Conservation (phyloP, 306 rosid species). For the Malus asiatica region DNA sequence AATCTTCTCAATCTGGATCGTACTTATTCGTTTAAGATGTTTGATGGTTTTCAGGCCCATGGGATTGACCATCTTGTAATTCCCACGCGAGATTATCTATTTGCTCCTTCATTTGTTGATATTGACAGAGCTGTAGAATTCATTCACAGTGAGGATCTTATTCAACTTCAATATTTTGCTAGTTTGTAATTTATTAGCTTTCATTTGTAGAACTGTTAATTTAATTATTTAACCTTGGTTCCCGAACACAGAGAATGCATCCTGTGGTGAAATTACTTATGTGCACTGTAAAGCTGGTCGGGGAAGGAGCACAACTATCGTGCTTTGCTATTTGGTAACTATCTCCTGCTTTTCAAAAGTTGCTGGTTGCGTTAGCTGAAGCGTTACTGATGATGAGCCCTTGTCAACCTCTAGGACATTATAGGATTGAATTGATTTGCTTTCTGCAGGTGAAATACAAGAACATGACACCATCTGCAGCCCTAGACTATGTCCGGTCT, state of each 20-base stretch:
- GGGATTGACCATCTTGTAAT: conserved; percentile 89
- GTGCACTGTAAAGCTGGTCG: conserved; percentile 99
- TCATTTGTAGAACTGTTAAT: neutral
- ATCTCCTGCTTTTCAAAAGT: neutral
- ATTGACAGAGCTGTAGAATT: conserved; percentile 85
- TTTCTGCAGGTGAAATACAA: conserved; percentile 67
- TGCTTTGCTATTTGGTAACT: conserved; percentile 92
- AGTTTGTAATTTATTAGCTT: neutral
- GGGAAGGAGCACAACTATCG: conserved; percentile 94
- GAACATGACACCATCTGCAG: conserved; percentile 77
- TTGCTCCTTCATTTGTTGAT: conserved; percentile 83
- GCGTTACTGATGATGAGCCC: neutral
- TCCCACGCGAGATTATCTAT: conserved; percentile 94
- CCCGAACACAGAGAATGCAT: conserved; percentile 45
- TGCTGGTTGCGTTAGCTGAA: neutral
- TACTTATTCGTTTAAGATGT: conserved; percentile 17
- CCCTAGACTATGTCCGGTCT: conserved; percentile 80
- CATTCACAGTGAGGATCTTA: conserved; percentile 58
- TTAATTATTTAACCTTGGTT: neutral
- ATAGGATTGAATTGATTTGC: conserved; percentile 10
- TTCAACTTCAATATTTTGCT: neutral
- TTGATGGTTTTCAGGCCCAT: conserved; percentile 53
- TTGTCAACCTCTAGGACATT: neutral
- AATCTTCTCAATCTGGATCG: neutral
- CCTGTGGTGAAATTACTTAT: conserved; percentile 69